Evolutionary conservation across 805 yeast genomes (phyloP).

Genomic region (Ogataea wickerhamii): DNA sequence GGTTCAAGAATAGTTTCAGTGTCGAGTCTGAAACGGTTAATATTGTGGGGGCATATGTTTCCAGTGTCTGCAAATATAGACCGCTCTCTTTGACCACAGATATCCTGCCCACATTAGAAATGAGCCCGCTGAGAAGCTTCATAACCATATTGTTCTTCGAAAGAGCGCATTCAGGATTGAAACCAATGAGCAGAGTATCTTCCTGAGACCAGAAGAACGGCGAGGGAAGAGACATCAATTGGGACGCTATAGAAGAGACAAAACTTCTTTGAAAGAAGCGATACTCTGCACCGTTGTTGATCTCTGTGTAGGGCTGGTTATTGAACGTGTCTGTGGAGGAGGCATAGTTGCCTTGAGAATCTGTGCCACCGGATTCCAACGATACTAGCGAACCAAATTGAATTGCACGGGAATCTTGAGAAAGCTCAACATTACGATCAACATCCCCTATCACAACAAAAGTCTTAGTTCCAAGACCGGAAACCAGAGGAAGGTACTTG

Average conservation of each 20-base stretch:
- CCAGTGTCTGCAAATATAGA: constrained; percentile 14
- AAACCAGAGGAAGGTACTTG: constrained; percentile 8
- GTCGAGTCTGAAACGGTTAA: constrained; percentile 28
- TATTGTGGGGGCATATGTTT: constrained; percentile 28
- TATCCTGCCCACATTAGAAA: constrained; percentile 31
- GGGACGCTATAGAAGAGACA: constrained; percentile 35
- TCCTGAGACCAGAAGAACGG: constrained; percentile 24
- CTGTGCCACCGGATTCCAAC: constrained; percentile 13
- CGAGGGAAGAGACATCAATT: constrained; percentile 31
- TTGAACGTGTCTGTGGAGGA: constrained; percentile 26
- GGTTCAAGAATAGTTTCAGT: constrained; percentile 23
- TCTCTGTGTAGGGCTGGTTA: constrained; percentile 27
- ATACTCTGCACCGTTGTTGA: constrained; percentile 22
- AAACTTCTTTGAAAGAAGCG: constrained; percentile 33
- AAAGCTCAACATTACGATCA: constrained; percentile 11
- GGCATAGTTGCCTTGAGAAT: constrained; percentile 13
- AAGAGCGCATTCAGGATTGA: constrained; percentile 8
- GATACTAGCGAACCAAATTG: constrained; percentile 22
- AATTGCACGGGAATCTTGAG: constrained; percentile 32
- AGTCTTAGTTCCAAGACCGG: constrained; percentile 22
- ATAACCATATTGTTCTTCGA: constrained; percentile 28
- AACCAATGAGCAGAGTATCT: constrained; percentile 25
- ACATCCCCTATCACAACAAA: constrained; percentile 26
- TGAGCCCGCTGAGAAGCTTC: constrained; percentile 39
- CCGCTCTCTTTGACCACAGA: constrained; percentile 21